Percentiles rank a stretch among this genome's conserved stretches.
These are phyloP conservation scores for Staphylotrichum longicolle DNA, from an alignment of 495 filamentous ascomycete species.

Conservation along the genomic window DNA sequence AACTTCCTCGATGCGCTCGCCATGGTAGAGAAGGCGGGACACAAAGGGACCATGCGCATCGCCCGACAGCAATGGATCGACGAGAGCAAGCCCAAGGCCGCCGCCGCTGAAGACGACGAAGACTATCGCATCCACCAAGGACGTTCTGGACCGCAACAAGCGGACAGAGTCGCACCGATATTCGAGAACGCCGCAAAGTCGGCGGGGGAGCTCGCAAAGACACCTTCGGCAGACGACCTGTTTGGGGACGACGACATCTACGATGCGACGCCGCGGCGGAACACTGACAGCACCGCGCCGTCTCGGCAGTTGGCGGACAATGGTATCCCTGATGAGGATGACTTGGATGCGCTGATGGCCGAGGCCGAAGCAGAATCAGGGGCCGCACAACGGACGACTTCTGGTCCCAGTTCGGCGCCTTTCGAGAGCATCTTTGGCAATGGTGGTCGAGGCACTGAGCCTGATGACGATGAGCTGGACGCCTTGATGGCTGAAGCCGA, in stretches of 20 bases:
- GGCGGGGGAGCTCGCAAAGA: conserved; percentile 26
- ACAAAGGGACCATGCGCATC: conserved; percentile 72
- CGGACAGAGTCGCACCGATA: conserved; percentile 47
- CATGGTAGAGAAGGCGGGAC: conserved; percentile 93
- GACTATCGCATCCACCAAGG: conserved; percentile 31
- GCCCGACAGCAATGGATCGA: conserved; percentile 74
- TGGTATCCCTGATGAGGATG: conserved; percentile 47
- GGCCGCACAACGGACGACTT: not conserved
- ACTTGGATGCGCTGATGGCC: conserved; percentile 52
- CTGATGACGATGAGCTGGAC: conserved; percentile 53
- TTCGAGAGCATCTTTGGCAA: conserved; percentile 39
- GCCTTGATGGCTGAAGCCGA: conserved; percentile 52
- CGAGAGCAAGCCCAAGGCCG: conserved; percentile 58
- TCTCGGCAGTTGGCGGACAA: conserved; percentile 11
- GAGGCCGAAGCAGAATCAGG: conserved; percentile 39
- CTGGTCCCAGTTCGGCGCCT: not conserved
- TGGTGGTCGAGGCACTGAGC: conserved; percentile 21
- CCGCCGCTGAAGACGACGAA: conserved; percentile 49
- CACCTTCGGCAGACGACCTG: conserved; percentile 34
- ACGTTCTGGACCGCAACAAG: conserved; percentile 26
- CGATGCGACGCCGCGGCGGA: conserved; percentile 37
- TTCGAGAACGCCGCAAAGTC: conserved; percentile 38
- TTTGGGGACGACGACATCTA: conserved; percentile 46
- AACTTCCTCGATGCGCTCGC: conserved; percentile 86
- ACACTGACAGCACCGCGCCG: conserved; percentile 18